Evolutionary conservation across 2,329 filamentous ascomycete genomes (phyloP), one percentile per base, ranked within the genome.

Genomic region (Thielaviopsis musarum): DNA sequence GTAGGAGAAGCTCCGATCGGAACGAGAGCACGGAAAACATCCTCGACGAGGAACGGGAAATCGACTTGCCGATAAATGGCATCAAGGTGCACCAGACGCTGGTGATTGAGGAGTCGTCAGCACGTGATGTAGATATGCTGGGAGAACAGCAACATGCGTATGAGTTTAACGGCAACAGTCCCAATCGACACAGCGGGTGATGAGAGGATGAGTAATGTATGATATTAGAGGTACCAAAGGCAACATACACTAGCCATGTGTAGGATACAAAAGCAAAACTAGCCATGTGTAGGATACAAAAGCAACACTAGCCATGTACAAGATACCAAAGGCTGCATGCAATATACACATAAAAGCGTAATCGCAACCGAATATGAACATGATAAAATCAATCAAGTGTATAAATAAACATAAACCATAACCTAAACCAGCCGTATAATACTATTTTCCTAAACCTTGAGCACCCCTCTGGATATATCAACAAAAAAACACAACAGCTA

Each of bases 71-170:
- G 5, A 38, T 45, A 30, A 45, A 48, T 10, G 59, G 59, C 13
- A 61, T 61, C 51, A 61, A 51, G 9, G 59, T 61, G 19, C 56
- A 61, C 19, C 59, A 61, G 52, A 53, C 49, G 4, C 51, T 61
- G 34, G 19, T 61, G 9, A 58, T 61, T 19, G 55, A 61, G 21
- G 52, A 61, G 45, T 55, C 34, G 21, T 54, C 51, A 3, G 51
- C 52, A 45, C 38, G 7, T 45, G 38, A 45, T n/a, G 38, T 3
- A 45, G 38, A 45, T 15, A n/a, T n/a, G 17, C 38, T 45, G 38
- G 15, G 38, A 45, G 10, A 45, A 45, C 38, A 45, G 38, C 38
- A 45, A 10, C 38, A 45, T n/a, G 38, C 26, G 15, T 34, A 30
- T 5, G 52, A 58, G 0, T 58, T 61, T 41, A 41, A 61, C 13